Evolutionary conservation across 148 eudicot species (phyloP), one percentile per base, ranked within the genome.

Genomic region (Diospyros lotus): DNA sequence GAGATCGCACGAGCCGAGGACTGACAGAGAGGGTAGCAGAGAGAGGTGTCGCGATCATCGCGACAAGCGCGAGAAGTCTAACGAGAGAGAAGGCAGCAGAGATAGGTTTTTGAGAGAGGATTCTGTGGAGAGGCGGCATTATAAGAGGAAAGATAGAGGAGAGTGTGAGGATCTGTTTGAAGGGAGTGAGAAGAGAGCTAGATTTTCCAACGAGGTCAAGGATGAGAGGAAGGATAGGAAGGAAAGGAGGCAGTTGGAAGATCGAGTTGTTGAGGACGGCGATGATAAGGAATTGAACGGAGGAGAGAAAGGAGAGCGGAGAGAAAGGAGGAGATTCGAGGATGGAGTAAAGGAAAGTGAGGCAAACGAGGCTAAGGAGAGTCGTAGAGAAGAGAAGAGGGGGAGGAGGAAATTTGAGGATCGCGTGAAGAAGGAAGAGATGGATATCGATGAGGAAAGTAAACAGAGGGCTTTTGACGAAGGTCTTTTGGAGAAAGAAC

Each of bases 401-500:
- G 88, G 80, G 75, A 80, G 77, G 76, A 82, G 80, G 73, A 80
- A 76, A 52, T 77, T 80, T 65, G 88, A 69, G 75, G 84, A 85
- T 72, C 74, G 68, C 54, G 68, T 71, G 59, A 79, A 78, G 86
- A 79, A 80, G 53, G 85, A 77, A 62, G 80, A 69, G 4, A 64
- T 68, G 28, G 77, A 55, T 59, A 75, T 51, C 46, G 84, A 74
- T 69, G 76, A 79, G 67, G 76, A 71, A 43, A 77, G 61, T 78
- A 76, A 63, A 66, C 63, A 40, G 69, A 71, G 53, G 70, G 67
- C 60, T 75, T 75, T 81, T 60, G 83, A 73, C 44, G 84, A 75
- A 64, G 69, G 63, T 39, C 43, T 28, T 64, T 64, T 69, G 71
- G 76, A 84, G 76, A 79, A 68, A 15, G 80, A 68, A 6, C 60